Base-by-base conservation (phyloP, 257 asterid genomes). In the Gardenia jasminoides region DNA sequence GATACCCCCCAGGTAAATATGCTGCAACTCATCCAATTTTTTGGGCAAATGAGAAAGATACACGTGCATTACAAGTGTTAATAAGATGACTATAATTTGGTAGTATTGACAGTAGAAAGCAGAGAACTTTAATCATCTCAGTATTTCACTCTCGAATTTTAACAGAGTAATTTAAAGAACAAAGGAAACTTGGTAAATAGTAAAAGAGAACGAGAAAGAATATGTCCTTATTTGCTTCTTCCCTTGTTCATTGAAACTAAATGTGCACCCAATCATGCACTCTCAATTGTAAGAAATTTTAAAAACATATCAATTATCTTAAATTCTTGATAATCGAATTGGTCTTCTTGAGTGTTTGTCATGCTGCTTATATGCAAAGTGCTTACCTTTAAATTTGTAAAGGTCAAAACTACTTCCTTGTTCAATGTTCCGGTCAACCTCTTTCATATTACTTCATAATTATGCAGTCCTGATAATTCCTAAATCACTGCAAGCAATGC, bases 1-100 rank as follows among this genome's bases (percentile, higher is more conserved):
- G 91, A 87, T 31, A 82, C 90, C 22, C 91, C 92, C 30, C 15
- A 30, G 88, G 96, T 91, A 84, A 83, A 67, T 67, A 59, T 75
- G 19, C 43, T 26, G 4, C 46, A 73, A 73, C 43, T 10, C 9
- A 73, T 73, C 67, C 44, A 17, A 61, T 3, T 7, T 61, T 24
- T 61, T 13, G 31, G 48, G 15, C 22, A 31, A 30, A 31, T 73
- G 50, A 72, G 41, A 74, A 62, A 39, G 33, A 31, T 75, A 47
- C 52, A 56, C 7, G 26, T 15, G 39, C 64, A 72, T 28, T 28
- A 33, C 13, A 39, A 31, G 19, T 26, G 15, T 10, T 33, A 62
- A 74, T 56, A 36, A 62, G 68, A 61, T 61, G 16, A 11, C 26
- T 36, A 56, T 19, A 56, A 6, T 56, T 56, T 56, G 62, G 62